Base-by-base conservation (phyloP, 257 asterid species). In the Fraxinus pennsylvanica region DNA sequence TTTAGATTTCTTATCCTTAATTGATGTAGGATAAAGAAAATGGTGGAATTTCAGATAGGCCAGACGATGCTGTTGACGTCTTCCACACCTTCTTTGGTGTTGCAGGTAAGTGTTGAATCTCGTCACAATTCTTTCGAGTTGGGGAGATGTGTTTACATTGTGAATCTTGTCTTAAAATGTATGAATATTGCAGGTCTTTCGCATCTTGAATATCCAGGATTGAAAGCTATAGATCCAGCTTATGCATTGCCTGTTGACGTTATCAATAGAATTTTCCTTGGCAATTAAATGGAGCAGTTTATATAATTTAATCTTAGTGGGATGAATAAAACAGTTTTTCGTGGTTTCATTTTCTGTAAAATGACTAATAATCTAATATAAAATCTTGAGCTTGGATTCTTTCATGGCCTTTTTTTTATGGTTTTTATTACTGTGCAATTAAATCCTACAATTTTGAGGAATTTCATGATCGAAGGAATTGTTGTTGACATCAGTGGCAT, bases 41-140 rank as follows among this genome's bases (percentile, higher is more conserved):
- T 47, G 99, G 99, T 50, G 99, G 99, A 73, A 95, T 93, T 81
- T 95, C 99, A 22, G 99, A 95, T 74, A 87, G 96, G 84, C 98
- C 99, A 7, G 94, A 93, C 79, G 98, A 95, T 66, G 98, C 96
- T 30, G 98, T 95, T 54, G 99, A 95, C 74, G 91, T 95, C 72
- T 95, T 74, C 87, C 99, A 95, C 79, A 93, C 98, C 45, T 95
- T 88, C 77, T 95, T 95, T 71, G 98, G 97, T 61, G 82, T 95
- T 39, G 98, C 97, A 78, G 97, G 98, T 91, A 87, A 88, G 82
- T 68, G 65, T 78, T 74, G 7, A 74, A 73, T 72, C 36, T 33
- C 14, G 15, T 9, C 12, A 7, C 2, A 4, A n/a, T 54, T 25
- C 9, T n/a, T 54, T 54, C 9, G 10, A 57, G 66, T 57, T 57